These are phyloP conservation scores for Cylindrotheca fusiformis DNA, from an alignment of 108 stramenopile genomes.

Conservation along the genomic window DNA sequence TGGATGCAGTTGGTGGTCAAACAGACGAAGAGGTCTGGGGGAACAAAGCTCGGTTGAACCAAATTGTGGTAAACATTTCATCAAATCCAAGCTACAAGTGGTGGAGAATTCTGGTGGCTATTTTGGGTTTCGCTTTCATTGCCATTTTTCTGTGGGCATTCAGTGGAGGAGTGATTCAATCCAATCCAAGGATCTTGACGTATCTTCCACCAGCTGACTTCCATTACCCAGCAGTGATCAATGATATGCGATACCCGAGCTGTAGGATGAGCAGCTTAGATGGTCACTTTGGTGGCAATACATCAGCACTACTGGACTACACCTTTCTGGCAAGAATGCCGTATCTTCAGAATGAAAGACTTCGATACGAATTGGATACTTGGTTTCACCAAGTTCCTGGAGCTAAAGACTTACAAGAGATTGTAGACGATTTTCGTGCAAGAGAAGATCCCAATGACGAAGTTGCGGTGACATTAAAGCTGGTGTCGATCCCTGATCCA, in stretches of 20 bases:
- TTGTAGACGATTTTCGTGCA: conserved; percentile 43
- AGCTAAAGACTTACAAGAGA: conserved; percentile 44
- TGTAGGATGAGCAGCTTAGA: conserved; percentile 33
- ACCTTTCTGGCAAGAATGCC: conserved; percentile 47
- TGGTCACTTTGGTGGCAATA: conserved; percentile 10
- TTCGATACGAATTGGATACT: conserved; percentile 30
- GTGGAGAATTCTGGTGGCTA: conserved; percentile 21
- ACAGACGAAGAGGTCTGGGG: conserved; percentile 26
- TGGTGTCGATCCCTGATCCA: conserved; percentile 37
- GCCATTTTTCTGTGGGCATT: conserved; percentile 40
- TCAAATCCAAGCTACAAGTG: conserved; percentile 19
- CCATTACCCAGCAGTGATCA: conserved; percentile 30
- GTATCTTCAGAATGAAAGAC: conserved; percentile 31
- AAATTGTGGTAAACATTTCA: conserved; percentile 39
- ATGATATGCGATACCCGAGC: conserved; percentile 52
- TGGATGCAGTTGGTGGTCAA: conserved; percentile 23
- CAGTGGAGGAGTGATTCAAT: neutral
- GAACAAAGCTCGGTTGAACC: conserved; percentile 39
- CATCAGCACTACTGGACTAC: conserved; percentile 54
- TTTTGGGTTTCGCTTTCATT: conserved; percentile 41
- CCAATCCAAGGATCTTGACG: neutral
- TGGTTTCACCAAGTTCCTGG: conserved; percentile 51
- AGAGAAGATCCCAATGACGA: conserved; percentile 12
- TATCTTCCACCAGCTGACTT: conserved; percentile 29
- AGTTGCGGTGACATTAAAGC: conserved; percentile 55